A percentile compares a stretch with the other conserved stretches of the same genome.
Evolutionary conservation across 1,284 basidiomycete species (phyloP).

Genomic region (Sporisorium reilianum): DNA sequence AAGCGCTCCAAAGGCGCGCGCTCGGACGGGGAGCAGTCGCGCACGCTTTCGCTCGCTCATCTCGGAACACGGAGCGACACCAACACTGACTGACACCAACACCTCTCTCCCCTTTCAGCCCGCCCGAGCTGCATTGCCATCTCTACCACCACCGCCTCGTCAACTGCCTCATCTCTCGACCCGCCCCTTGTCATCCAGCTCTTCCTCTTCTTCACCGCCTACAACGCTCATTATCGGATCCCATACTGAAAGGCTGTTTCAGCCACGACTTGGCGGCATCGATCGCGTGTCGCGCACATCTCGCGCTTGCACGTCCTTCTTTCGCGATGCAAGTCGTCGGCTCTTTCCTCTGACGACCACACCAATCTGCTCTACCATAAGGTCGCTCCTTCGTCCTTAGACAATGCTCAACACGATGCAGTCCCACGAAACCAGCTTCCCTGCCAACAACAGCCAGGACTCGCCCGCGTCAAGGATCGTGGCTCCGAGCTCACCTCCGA

Average conservation of each 20-base stretch:
- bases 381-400: too few relatives aligned
- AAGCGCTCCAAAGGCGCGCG: neutral
- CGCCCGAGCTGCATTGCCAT: neutral
- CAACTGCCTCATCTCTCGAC: neutral
- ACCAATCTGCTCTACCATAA: neutral
- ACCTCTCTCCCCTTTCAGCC: slow-evolving; percentile 3
- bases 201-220: neutral
- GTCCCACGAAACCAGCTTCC: slow-evolving; percentile 1
- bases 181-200: neutral
- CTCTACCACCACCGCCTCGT: neutral
- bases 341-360: neutral
- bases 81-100: slow-evolving; percentile 37
- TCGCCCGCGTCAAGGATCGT: slow-evolving; percentile 1
- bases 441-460: neutral
- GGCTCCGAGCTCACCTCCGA: slow-evolving; percentile 7
- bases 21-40: neutral
- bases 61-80: slow-evolving; percentile 10
- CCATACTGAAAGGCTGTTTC: neutral
- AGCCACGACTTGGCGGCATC: neutral
- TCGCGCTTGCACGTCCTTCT: neutral
- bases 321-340: neutral
- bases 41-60: slow-evolving; percentile 2
- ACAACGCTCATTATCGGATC: neutral
- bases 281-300: neutral
- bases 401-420: slow-evolving; percentile 17